A percentile compares a stretch with the other conserved stretches of the same genome.
Conservation (phyloP, 495 filamentous ascomycete species). For the Xylaria scruposa region DNA sequence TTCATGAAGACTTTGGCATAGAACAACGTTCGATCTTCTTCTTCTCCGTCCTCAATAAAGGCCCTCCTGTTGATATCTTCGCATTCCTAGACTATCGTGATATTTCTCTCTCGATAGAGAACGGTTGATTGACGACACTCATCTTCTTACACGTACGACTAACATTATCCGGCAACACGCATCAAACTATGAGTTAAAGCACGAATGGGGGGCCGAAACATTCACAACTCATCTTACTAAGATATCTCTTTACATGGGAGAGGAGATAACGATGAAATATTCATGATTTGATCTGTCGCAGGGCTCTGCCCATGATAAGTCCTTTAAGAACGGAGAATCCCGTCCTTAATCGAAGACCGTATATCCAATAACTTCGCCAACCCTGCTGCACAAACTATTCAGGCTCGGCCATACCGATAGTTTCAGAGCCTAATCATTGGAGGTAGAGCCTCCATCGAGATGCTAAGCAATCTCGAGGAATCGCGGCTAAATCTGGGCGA, state of each 20-base stretch:
- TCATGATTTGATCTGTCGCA: too few species aligned
- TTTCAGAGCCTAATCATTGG: background rate
- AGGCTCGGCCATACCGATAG: background rate
- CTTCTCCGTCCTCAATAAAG: background rate
- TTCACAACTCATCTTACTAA: background rate
- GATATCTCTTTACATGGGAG: background rate
- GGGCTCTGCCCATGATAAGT: background rate
- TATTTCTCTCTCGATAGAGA: background rate
- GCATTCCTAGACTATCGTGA: background rate
- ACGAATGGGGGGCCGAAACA: background rate
- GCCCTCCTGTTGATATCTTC: background rate
- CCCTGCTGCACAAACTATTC: background rate
- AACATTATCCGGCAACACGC: background rate
- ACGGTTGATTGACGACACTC: background rate
- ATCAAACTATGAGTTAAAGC: background rate
- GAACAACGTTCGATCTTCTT: background rate
- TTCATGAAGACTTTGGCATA: background rate
- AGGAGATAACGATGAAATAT: background rate
- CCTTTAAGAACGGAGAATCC: background rate
- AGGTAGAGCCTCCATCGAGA: background rate
- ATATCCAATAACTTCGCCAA: background rate
- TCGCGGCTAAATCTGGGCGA: slow-evolving; percentile 16
- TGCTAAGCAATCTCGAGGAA: slow-evolving; percentile 6
- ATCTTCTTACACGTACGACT: background rate
- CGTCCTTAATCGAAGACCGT: background rate